Evolutionary conservation across 495 filamentous ascomycete species (phyloP).

Genomic region (Penicillium soppii): DNA sequence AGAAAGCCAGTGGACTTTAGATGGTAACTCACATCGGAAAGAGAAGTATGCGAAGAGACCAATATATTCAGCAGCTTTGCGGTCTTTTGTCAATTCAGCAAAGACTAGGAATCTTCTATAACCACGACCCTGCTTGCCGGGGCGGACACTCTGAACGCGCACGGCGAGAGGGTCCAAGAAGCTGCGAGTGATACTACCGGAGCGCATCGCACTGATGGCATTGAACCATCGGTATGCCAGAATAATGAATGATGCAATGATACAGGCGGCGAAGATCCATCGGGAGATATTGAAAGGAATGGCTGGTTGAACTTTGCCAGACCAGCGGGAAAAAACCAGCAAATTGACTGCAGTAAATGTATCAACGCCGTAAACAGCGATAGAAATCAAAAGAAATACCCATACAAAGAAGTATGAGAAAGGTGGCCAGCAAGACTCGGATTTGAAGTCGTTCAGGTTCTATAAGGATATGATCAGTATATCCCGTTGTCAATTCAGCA

Average conservation of each 20-base stretch:
- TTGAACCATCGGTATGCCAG: constrained; percentile 73
- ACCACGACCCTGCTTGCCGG: constrained; percentile 62
- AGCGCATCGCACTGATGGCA: constrained; percentile 74
- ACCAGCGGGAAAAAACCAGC: constrained; percentile 74
- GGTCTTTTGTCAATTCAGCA: constrained; percentile 85
- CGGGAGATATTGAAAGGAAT: constrained; percentile 71
- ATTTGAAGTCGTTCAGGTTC: constrained; percentile 89
- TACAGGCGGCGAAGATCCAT: constrained; percentile 90
- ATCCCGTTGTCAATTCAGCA: not conserved
- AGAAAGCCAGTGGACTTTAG: not conserved
- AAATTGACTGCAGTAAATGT: constrained; percentile 91
- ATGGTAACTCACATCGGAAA: constrained; percentile 69
- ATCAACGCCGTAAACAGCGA: constrained; percentile 87
- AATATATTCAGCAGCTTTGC: constrained; percentile 86
- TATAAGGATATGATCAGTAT: constrained; percentile 35
- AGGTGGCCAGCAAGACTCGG: constrained; percentile 67
- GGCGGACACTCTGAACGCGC: constrained; percentile 72
- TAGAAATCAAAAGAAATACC: constrained; percentile 70
- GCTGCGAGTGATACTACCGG: constrained; percentile 83
- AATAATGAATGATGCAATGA: constrained; percentile 80
- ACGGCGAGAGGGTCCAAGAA: constrained; percentile 87
- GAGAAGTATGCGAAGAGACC: constrained; percentile 93
- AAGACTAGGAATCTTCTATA: constrained; percentile 92
- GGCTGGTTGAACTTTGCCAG: constrained; percentile 62
- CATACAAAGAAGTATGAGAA: constrained; percentile 86